Evolutionary conservation across 1,284 basidiomycete species (phyloP), one percentile per base, ranked within the genome.

Genomic region (Moesziomyces parantarcticus): DNA sequence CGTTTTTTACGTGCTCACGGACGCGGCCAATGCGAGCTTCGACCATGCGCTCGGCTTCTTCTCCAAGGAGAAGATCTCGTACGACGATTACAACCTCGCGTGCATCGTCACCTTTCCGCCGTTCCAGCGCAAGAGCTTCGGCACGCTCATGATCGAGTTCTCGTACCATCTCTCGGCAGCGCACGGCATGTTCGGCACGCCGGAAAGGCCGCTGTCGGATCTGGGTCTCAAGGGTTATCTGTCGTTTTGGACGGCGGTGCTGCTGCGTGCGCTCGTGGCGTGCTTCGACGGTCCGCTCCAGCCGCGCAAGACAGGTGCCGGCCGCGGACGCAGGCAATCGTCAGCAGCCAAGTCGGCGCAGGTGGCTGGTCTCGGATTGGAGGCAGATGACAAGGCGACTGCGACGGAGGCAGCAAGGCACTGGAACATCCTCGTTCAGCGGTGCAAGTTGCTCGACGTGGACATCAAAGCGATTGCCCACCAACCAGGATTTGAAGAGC

Each of bases 101-200:
- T 97, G 94, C 84, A 99, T 99, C 77, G 90, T 98, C 69, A 93
- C 93, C 3, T 89, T 99, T 55, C 97, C 96, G 1, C 96, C 94
- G 16, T 94, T 91, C 81, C 96, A 98, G 83, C 88, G 90, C 69
- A 89, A 90, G 77, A 92, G 94, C 8, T 98, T 92, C 79, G 96
- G 95, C 4, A 95, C 93, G 86, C 89, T 99, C 40, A 88, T 99
- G 88, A 98, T 99, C 79, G 96, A 99, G 86, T 97, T 98, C 87
- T 97, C 95, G 83, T 98, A 99, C 83, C 93, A 95, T 79, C 86
- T 98, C 7, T 97, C 93, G 5, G 88, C 90, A 46, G 88, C 88
- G 45, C 87, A 88, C n/a, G 88, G 89, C 1, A 90, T 90, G 72
- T 87, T 92, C 3, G 96, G 96, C 8, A 96, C 94, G 4, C 96